phyloP scores from a whole-genome alignment of 2,329 filamentous ascomycete genomes.

The Albophoma yamanashiensis region DNA sequence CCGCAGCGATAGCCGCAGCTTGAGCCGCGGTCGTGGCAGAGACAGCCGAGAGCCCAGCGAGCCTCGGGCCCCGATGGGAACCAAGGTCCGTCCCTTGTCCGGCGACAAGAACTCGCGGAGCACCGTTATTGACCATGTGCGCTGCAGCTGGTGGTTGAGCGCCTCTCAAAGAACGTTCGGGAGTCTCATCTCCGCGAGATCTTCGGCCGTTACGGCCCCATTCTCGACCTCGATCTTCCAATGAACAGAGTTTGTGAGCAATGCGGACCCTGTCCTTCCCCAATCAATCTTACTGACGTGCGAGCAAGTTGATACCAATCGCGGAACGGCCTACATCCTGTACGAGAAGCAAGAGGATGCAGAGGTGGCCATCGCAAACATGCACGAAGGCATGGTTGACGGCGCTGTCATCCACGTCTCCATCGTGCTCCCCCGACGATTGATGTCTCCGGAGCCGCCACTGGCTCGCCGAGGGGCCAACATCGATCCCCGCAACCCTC shows the following conservation, averaged over 20 bases:
- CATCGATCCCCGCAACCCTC: constrained; percentile 37
- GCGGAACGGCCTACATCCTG: constrained; percentile 87
- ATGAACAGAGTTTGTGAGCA: constrained; percentile 72
- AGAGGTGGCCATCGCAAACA: constrained; percentile 82
- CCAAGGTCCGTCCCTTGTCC: constrained; percentile 32
- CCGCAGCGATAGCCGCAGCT: constrained; percentile 17
- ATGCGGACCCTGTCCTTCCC: not conserved
- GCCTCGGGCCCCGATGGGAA: constrained; percentile 32
- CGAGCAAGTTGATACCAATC: constrained; percentile 66
- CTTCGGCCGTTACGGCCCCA: constrained; percentile 77
- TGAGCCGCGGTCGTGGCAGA: constrained; percentile 22
- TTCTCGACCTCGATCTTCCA: constrained; percentile 80
- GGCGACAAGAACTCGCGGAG: no score
- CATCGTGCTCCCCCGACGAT: constrained; percentile 74
- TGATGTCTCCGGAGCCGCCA: constrained; percentile 72
- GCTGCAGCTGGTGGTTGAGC: constrained; percentile 81
- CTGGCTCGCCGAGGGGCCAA: constrained; percentile 53
- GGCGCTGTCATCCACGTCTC: constrained; percentile 75
- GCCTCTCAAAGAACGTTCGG: constrained; percentile 89
- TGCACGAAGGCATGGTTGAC: constrained; percentile 96
- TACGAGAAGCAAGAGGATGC: constrained; percentile 69
- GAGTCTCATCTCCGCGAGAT: constrained; percentile 84
- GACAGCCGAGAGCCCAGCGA: constrained; percentile 25
- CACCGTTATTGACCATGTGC: not conserved
- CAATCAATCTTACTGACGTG: not conserved